Conservation (phyloP, 2,329 filamentous ascomycete genomes). For the Fonsecaea monophora region DNA sequence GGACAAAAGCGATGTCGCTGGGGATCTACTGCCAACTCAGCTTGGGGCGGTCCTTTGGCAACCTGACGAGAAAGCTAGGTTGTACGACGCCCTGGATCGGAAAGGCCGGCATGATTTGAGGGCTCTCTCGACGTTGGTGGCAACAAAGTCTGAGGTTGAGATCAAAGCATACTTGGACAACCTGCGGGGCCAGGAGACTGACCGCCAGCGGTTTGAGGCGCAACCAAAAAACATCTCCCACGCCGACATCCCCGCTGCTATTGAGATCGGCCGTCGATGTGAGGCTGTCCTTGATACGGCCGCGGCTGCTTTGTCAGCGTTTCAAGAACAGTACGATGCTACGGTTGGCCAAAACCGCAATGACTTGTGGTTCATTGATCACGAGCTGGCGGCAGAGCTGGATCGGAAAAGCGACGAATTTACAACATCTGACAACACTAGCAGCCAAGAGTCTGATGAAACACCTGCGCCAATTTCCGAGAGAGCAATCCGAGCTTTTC, state of each 20-base stretch:
- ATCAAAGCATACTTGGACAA: conserved; percentile 72
- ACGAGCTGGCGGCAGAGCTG: conserved; percentile 31
- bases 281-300: conserved; percentile 70
- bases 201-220: conserved; percentile 47
- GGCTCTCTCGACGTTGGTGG: conserved; percentile 68
- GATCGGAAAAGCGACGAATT: conserved; percentile 18
- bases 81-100: conserved; percentile 71
- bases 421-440: not conserved
- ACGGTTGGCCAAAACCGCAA: conserved; percentile 61
- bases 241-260: conserved; percentile 71
- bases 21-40: conserved; percentile 52
- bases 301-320: conserved; percentile 69
- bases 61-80: conserved; percentile 69
- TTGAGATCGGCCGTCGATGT: conserved; percentile 73
- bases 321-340: conserved; percentile 70
- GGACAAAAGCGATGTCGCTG: conserved; percentile 39
- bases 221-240: conserved; percentile 52
- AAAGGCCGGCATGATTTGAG: conserved; percentile 68
- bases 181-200: conserved; percentile 61
- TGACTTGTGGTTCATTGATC: conserved; percentile 67
- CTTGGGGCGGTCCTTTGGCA: conserved; percentile 76
- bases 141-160: conserved; percentile 76
- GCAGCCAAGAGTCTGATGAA: conserved; percentile 1
- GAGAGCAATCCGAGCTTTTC: conserved; percentile 57
- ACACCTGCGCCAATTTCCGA: not conserved